Evolutionary conservation across 129 eudicot genomes (phyloP).

Genomic region (Daucus carota): DH1_v3.0 NC_030385.2:10831501-10832000

Average conservation of each 20-base stretch:
- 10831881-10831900: too few relatives aligned
- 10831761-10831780: conserved; percentile 21
- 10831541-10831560: too few relatives aligned
- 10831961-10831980: too few relatives aligned
- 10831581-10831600: background rate
- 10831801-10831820: conserved; percentile 62
- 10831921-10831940: too few relatives aligned
- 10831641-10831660: conserved; percentile 94
- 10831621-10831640: too few relatives aligned
- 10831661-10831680: conserved; percentile 68
- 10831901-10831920: too few relatives aligned
- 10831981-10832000: too few relatives aligned
- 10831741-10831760: conserved; percentile 24
- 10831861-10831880: background rate
- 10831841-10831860: background rate
- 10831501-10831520: too few relatives aligned
- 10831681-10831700: conserved; percentile 64
- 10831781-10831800: conserved; percentile 70
- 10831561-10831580: background rate
- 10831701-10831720: conserved; percentile 76
- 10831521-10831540: too few relatives aligned
- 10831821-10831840: background rate
- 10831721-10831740: conserved; percentile 68
- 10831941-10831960: too few relatives aligned
- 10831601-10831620: background rate